Evolutionary conservation across 352 stramenopile genomes (phyloP), one percentile per base, ranked within the genome.

Genomic region (Globisporangium paddicum): DNA sequence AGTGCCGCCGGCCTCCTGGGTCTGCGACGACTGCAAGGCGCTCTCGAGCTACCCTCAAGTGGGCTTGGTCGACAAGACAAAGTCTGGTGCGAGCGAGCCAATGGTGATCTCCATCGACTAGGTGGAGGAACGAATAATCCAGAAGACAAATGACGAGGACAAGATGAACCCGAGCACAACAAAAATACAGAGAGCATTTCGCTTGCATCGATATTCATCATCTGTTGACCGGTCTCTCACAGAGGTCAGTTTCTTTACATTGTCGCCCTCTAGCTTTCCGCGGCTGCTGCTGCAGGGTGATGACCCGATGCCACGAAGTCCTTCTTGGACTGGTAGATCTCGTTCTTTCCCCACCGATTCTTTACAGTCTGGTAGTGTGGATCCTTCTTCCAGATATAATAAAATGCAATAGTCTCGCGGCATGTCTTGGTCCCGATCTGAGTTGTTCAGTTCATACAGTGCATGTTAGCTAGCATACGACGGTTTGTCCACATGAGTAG

Each of bases 361-460:
- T 92, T 92, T 26, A 92, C 73, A 21, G 86, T 71, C 74, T 89
- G 73, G 59, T 90, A 91, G 47, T 93, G 81, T n/a, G 75, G 74
- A 66, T 91, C 81, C 37, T 89, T 90, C 67, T 95, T 95, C 86
- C 86, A 95, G 41, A 93, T 52, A 63, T 95, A 95, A 64, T 93
- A 95, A 55, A 95, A 85, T 35, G 83, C 78, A 49, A 95, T 76
- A 21, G 90, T 80, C 28, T 95, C 77, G 55, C 66, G 58, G 50
- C 75, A 90, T 14, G 78, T 75, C 55, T 95, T 95, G 41, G 63
- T 82, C 8, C 59, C 64, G 47, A 93, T 76, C 84, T 95, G 11
- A 19, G 50, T n/a, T n/a, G 37, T n/a, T 65, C 46, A 48, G 25
- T 32, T n/a, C n/a, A n/a, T n/a, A n/a, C n/a, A n/a, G n/a, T n/a